These are phyloP conservation scores for Diplodia seriata DNA, from an alignment of 2,329 filamentous ascomycete genomes.

Conservation along the genomic window DNA sequence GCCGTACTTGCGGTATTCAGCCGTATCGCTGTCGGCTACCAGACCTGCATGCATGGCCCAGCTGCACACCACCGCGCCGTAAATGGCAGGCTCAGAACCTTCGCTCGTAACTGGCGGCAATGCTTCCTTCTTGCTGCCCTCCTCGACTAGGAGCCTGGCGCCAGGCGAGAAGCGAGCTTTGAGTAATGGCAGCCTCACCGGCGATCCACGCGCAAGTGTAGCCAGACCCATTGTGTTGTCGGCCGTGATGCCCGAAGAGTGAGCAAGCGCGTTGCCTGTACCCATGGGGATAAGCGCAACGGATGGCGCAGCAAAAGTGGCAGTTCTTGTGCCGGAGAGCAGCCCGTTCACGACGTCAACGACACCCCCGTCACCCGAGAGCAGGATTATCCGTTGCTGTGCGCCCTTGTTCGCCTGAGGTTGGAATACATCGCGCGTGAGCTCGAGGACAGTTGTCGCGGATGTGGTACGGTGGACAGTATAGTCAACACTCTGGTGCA, in stretches of 20 bases:
- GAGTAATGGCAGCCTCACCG: conserved; percentile 53
- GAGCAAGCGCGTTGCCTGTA: conserved; percentile 58
- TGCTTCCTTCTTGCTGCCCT: conserved; percentile 53
- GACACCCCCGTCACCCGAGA: conserved; percentile 88
- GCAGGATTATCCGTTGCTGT: conserved; percentile 67
- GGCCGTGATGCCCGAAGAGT: conserved; percentile 50
- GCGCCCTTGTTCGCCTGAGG: conserved; percentile 56
- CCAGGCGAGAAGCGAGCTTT: conserved; percentile 54
- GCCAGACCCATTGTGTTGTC: conserved; percentile 53
- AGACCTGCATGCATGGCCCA: conserved; percentile 90
- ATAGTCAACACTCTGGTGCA: conserved; percentile 51
- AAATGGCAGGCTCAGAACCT: conserved; percentile 48
- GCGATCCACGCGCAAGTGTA: conserved; percentile 45
- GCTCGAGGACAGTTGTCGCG: conserved; percentile 67
- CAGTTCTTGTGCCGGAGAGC: conserved; percentile 41
- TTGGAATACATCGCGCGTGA: conserved; percentile 62
- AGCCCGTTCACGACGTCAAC: conserved; percentile 81
- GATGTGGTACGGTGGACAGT: conserved; percentile 68
- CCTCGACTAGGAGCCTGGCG: conserved; percentile 51
- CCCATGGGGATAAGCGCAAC: conserved; percentile 63
- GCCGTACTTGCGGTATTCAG: conserved; percentile 78
- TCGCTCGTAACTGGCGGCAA: conserved; percentile 42
- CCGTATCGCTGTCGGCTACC: conserved; percentile 89
- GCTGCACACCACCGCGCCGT: conserved; percentile 84
- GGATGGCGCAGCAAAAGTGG: conserved; percentile 31